Conservation (phyloP, 1,139 yeast species). For the Entelexis paramagnoliae region DNA sequence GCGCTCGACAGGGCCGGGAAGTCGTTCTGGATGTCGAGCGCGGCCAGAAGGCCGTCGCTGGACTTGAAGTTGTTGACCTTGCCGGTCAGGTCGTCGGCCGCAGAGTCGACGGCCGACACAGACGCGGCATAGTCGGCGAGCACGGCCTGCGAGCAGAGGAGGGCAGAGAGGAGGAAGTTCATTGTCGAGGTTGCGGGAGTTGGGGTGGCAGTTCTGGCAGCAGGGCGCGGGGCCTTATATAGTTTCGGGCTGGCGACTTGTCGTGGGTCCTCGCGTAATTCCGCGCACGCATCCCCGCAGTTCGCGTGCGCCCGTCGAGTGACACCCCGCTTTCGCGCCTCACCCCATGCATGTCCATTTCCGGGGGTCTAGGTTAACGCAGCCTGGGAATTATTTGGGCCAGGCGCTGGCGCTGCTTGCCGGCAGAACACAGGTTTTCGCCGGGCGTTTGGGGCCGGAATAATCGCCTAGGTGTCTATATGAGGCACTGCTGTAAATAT, state of each 20-base stretch:
- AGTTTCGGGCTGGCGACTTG: neutral
- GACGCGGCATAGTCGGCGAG: neutral
- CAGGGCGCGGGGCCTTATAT: neutral
- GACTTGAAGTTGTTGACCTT: constrained; percentile 16
- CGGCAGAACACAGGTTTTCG: neutral
- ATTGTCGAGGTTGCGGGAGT: neutral
- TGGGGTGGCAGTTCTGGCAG: neutral
- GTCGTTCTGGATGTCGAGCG: constrained; percentile 23
- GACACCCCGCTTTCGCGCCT: neutral
- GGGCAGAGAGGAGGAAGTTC: constrained; percentile 7
- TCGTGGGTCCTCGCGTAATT: neutral
- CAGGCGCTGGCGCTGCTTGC: neutral
- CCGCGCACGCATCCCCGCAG: neutral
- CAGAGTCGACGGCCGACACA: neutral
- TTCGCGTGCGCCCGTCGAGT: neutral
- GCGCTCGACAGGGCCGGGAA: constrained; percentile 19
- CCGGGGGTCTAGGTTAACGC: neutral
- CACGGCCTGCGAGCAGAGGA: neutral
- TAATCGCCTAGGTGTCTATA: neutral
- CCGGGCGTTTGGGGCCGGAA: neutral
- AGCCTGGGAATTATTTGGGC: neutral
- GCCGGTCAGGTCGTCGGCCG: constrained; percentile 15
- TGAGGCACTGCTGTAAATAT: too few species aligned
- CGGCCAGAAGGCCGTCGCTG: constrained; percentile 20
- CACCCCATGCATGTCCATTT: neutral